Percentiles rank a stretch among this genome's conserved stretches.
Conservation (phyloP, 176 grass and related monocot species). For the Triticum dicoccoides region DNA sequence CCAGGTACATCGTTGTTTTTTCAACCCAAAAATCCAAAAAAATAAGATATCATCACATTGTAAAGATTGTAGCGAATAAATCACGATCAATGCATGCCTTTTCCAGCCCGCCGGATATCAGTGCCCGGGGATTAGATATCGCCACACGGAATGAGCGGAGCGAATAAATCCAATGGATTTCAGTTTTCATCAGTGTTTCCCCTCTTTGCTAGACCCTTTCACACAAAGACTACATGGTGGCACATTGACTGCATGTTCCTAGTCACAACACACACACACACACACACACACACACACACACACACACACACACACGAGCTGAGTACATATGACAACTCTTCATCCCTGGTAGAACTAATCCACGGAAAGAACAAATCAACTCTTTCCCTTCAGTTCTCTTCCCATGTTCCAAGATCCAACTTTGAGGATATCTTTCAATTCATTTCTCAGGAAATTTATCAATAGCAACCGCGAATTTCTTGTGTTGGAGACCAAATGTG, state of each 20-base stretch:
- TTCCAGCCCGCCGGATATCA: background rate
- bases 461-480: too few relatives aligned
- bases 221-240: too few relatives aligned
- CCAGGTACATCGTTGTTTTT: background rate
- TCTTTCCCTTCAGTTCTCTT: background rate
- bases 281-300: too few relatives aligned
- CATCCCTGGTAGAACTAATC: background rate
- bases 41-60: background rate
- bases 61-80: background rate
- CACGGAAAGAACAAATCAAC: background rate
- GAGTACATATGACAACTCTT: background rate
- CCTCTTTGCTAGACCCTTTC: too few relatives aligned
- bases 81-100: background rate
- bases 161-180: background rate
- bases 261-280: too few relatives aligned
- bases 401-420: background rate
- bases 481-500: too few relatives aligned
- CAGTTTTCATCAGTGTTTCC: background rate
- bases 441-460: too few relatives aligned
- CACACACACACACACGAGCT: background rate
- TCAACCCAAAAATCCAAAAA: background rate
- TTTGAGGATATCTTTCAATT: background rate
- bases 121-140: background rate
- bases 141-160: background rate
- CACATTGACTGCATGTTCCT: too few relatives aligned